phyloP scores from a whole-genome alignment of 805 yeast genomes.

The Ogataea populi-albae region DNA sequence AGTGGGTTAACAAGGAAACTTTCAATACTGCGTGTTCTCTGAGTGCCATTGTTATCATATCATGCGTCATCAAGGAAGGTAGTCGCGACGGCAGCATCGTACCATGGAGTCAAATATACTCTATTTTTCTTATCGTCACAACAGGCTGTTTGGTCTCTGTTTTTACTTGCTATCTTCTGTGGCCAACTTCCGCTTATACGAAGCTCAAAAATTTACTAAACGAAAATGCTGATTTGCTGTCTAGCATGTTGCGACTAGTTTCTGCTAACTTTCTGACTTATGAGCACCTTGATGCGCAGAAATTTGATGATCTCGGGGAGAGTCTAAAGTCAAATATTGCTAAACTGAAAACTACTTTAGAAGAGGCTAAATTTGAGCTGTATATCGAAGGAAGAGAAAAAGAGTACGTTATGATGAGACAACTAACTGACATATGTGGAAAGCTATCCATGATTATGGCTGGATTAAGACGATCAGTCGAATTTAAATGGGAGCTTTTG shows the following conservation, averaged over 20 bases:
- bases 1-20: slow-evolving; percentile 59
- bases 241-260: slow-evolving; percentile 44
- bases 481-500: slow-evolving; percentile 59
- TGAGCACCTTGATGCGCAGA: slow-evolving; percentile 40
- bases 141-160: slow-evolving; percentile 61
- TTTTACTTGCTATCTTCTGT: slow-evolving; percentile 55
- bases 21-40: slow-evolving; percentile 81
- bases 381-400: slow-evolving; percentile 50
- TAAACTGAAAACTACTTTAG: slow-evolving; percentile 39
- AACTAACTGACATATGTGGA: slow-evolving; percentile 51
- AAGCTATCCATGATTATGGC: slow-evolving; percentile 56
- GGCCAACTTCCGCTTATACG: slow-evolving; percentile 59
- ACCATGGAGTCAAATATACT: slow-evolving; percentile 51
- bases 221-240: slow-evolving; percentile 50
- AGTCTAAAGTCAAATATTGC: slow-evolving; percentile 40
- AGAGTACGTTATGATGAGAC: slow-evolving; percentile 44
- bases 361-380: slow-evolving; percentile 64
- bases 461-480: slow-evolving; percentile 66
- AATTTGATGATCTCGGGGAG: slow-evolving; percentile 34
- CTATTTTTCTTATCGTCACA: slow-evolving; percentile 55
- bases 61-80: slow-evolving; percentile 74
- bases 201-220: slow-evolving; percentile 46
- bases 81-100: slow-evolving; percentile 55
- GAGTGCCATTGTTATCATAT: slow-evolving; percentile 67
- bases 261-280: slow-evolving; percentile 50